These are phyloP conservation scores for Sistotremastrum suecicum DNA, from an alignment of 768 basidiomycete species.

Conservation along the genomic window DNA sequence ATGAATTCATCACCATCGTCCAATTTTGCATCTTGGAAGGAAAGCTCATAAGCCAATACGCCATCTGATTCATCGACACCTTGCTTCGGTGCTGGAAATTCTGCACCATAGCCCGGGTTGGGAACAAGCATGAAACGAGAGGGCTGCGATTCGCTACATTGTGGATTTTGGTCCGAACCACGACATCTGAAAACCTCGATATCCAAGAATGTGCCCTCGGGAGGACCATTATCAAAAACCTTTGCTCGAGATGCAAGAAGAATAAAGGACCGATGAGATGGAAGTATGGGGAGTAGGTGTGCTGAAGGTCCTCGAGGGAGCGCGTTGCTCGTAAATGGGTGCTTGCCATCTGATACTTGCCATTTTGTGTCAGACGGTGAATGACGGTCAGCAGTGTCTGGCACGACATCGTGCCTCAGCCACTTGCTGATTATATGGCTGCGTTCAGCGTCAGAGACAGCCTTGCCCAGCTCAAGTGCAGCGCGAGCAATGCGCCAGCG, in stretches of 20 bases:
- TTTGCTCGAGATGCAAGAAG: slow-evolving; percentile 51
- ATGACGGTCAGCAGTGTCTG: slow-evolving; percentile 4
- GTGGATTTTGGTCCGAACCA: slow-evolving; percentile 5
- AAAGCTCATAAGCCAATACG: slow-evolving; percentile 47
- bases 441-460: slow-evolving; percentile 12
- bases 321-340: slow-evolving; percentile 6
- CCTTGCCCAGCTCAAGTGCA: slow-evolving; percentile 50
- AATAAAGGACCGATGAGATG: slow-evolving; percentile 21
- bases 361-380: too few species aligned
- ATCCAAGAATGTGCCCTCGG: slow-evolving; percentile 27
- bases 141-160: slow-evolving; percentile 17
- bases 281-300: slow-evolving; percentile 33
- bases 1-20: slow-evolving; percentile 14
- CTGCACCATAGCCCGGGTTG: slow-evolving; percentile 32
- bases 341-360: background rate
- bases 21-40: slow-evolving; percentile 4
- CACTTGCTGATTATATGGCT: slow-evolving; percentile 41
- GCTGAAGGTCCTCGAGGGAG: too few species aligned
- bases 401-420: slow-evolving; percentile 47
- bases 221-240: slow-evolving; percentile 35
- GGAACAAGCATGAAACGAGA: slow-evolving; percentile 47
- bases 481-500: slow-evolving; percentile 78
- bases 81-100: slow-evolving; percentile 54
- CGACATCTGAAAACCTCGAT: slow-evolving; percentile 36
- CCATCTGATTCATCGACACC: slow-evolving; percentile 68